Conservation (phyloP, 139 green algal genomes). For the Raphidocelis subcapitata region DNA sequence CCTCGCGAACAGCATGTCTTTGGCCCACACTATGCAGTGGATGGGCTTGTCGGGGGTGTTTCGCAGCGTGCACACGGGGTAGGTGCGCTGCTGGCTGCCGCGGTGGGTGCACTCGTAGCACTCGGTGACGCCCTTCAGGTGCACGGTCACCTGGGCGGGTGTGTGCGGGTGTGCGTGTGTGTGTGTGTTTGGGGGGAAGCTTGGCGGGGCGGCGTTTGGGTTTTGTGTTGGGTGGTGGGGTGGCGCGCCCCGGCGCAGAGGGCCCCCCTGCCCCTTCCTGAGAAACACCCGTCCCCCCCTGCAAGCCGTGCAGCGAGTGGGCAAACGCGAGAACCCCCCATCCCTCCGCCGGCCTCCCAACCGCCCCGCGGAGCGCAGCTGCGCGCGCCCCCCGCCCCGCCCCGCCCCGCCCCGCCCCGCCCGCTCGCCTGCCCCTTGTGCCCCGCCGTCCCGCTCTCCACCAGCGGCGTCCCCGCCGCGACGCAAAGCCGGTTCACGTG, state of each 20-base stretch:
- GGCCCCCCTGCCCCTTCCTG: too few relatives aligned
- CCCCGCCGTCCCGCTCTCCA: constrained; percentile 94
- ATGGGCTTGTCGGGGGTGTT: constrained; percentile 95
- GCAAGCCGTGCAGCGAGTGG: too few relatives aligned
- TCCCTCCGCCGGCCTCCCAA: too few relatives aligned
- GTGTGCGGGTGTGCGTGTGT: neutral
- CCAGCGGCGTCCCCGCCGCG: constrained; percentile 80
- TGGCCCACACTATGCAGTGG: constrained; percentile 98
- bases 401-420: neutral
- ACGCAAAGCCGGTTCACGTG: constrained; percentile 72
- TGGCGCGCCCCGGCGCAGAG: too few relatives aligned
- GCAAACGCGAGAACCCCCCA: too few relatives aligned
- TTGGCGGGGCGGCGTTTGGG: neutral
- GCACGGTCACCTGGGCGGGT: constrained; percentile 80
- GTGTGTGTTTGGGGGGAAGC: too few relatives aligned
- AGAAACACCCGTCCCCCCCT: too few relatives aligned
- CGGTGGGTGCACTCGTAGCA: constrained; percentile 92
- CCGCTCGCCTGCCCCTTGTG: constrained; percentile 84
- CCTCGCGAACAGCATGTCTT: constrained; percentile 95
- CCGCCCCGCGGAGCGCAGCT: too few relatives aligned
- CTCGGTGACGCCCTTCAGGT: constrained; percentile 79
- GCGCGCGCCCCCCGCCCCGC: neutral
- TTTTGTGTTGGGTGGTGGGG: too few relatives aligned
- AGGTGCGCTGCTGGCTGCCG: constrained; percentile 73
- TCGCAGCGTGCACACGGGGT: constrained; percentile 96